Evolutionary conservation across 148 eudicot species (phyloP), one percentile per base, ranked within the genome.

Genomic region (Talinum fruticosum): DNA sequence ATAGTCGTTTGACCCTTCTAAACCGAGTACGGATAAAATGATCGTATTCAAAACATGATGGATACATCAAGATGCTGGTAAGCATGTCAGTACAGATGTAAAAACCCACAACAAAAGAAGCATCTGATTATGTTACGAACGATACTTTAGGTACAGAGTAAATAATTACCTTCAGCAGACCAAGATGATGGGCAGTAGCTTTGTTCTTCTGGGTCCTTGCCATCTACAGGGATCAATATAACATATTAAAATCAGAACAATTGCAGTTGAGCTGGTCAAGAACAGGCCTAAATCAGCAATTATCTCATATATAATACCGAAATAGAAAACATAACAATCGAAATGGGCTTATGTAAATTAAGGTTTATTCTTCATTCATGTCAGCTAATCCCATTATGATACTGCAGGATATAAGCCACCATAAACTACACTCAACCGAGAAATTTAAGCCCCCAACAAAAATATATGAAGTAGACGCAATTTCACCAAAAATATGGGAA

Each of bases 151-250:
- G 15, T 10, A 21, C 76, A 10, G 2, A 74, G 59, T 32, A 37
- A 70, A 66, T 32, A 37, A 70, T 44, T 89, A 92, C 99, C 97
- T 96, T 96, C 67, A 96, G 81, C 79, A 91, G 81, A 24, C 99
- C 99, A 75, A 96, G 88, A 67, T 96, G 99, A 87, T 96, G 97
- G 10, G 99, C 99, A 71, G 99, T 96, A 61, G 99, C 99, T 86
- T 96, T 96, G 81, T 96, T 96, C 88, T 96, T 96, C 83, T 96
- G 99, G 35, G 99, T 96, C 85, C 83, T 90, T 68, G 99, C 97
- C 99, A 96, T 96, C 99, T 96, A 86, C 74, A 81, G 24, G 41
- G 24, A 47, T 41, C 59, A 69, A 69, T 2, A 66, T 71, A 67
- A 47, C 36, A 38, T 24, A 44, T 35, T 51, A 44, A 67, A 57